These are phyloP conservation scores for Massariosphaeria phaeospora DNA, from an alignment of 495 filamentous ascomycete genomes.

Conservation along the genomic window DNA sequence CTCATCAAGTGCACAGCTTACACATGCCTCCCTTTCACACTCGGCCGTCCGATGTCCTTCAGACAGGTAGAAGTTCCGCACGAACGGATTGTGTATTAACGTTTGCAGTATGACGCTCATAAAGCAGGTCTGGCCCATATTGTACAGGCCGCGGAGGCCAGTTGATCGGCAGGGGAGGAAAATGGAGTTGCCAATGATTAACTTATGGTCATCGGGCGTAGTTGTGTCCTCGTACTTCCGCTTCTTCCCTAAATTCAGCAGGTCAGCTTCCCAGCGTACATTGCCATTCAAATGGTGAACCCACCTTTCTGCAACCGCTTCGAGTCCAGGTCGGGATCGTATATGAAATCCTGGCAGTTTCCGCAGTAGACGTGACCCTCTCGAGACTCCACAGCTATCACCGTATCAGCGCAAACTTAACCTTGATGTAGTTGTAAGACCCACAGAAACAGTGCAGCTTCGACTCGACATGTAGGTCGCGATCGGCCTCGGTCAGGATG, in stretches of 20 bases:
- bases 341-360: conserved; percentile 77
- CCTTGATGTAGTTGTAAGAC: no score
- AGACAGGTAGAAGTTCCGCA: conserved; percentile 79
- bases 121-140: conserved; percentile 91
- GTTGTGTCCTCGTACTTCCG: conserved; percentile 59
- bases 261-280: background rate
- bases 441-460: conserved; percentile 63
- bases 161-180: conserved; percentile 63
- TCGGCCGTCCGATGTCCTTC: conserved; percentile 71
- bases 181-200: conserved; percentile 56
- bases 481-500: conserved; percentile 53
- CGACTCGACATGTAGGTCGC: conserved; percentile 52
- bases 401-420: conserved; percentile 2
- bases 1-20: conserved; percentile 83
- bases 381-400: conserved; percentile 73
- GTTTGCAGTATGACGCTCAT: conserved; percentile 86
- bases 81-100: conserved; percentile 79
- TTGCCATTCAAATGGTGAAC: conserved; percentile 14
- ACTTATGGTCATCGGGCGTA: conserved; percentile 53
- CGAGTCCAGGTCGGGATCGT: conserved; percentile 77
- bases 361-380: conserved; percentile 76
- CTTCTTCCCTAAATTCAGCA: conserved; percentile 46
- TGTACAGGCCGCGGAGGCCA: conserved; percentile 81
- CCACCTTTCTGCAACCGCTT: conserved; percentile 53
- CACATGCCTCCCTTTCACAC: conserved; percentile 63